Evolutionary conservation across 495 filamentous ascomycete species (phyloP), one percentile per base, ranked within the genome.

Genomic region (Penicillium coffeae): DNA sequence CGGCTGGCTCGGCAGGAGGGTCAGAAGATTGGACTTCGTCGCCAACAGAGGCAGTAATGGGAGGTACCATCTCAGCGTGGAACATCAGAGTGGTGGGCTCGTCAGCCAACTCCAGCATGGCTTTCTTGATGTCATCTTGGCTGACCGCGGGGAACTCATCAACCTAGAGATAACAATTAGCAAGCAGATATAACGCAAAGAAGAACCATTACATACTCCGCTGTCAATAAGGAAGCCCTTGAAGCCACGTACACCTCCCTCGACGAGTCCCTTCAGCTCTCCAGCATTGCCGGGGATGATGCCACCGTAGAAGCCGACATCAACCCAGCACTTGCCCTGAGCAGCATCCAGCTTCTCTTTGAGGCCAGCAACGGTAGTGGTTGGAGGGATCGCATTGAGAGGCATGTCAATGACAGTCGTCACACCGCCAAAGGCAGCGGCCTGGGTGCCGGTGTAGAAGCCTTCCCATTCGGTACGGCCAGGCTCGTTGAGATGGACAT

Each of bases 361-460:
- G 55, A 98, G 76, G 12, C 85, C 87, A 16, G 78, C 72, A 5
- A 97, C 78, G 0, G 93, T 96, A 37, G 92, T 97, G 6, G 93
- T 98, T 0, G 93, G 93, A 2, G 93, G 93, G 50, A 98, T 94
- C 47, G 93, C 90, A 70, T 98, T 98, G 50, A 98, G 70, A 38
- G 93, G 93, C 93, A 98, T 98, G 69, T 98, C 93, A 60, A 98
- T 77, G 20, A 98, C 88, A 3, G 93, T 96, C n/a, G 93, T 98
- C 40, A 97, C 93, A 50, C 93, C 93, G 15, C 93, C 93, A 64
- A 91, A 95, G 42, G 93, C 93, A 8, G 93, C 93, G 19, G 93
- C 93, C 63, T 85, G 79, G 21, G 93, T 97, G 36, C 93, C 93
- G 2, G 90, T 94, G 67, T 84, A 83, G 77, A 98, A 98, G 19